A percentile compares a stretch with the other conserved stretches of the same genome.
Evolutionary conservation across 345 rosid species (phyloP).

Genomic region (Citrus hindsii): DNA sequence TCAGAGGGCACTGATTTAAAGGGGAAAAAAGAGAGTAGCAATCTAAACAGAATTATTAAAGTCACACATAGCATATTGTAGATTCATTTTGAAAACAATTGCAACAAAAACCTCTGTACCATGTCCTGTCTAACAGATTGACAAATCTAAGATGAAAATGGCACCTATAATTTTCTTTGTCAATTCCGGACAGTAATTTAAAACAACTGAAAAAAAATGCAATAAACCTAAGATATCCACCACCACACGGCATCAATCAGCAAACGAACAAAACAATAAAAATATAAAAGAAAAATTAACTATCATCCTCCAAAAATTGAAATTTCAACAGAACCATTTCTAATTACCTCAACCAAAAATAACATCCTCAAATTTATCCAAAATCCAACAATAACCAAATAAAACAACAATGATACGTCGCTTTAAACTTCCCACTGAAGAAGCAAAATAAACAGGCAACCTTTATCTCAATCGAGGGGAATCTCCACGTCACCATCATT

Average conservation of each 20-base stretch:
- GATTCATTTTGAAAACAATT: background rate
- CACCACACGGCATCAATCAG: background rate
- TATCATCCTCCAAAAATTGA: background rate
- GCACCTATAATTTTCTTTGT: background rate
- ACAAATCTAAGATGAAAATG: background rate
- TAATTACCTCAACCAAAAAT: conserved; percentile 13
- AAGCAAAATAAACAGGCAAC: background rate
- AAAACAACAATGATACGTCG: background rate
- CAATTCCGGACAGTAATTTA: background rate
- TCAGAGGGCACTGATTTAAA: no score
- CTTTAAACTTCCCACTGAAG: background rate
- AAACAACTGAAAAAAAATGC: background rate
- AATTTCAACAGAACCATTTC: background rate
- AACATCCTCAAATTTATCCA: conserved; percentile 1
- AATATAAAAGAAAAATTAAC: background rate
- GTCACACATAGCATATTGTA: background rate
- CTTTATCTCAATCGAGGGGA: conserved; percentile 34
- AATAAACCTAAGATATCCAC: background rate
- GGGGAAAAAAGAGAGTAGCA: background rate
- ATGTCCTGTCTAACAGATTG: background rate
- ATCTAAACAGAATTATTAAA: background rate
- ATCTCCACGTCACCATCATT: conserved; percentile 45
- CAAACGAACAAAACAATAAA: background rate
- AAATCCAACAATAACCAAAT: conserved; percentile 8
- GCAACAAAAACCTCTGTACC: background rate